phyloP scores from a whole-genome alignment of 2,329 filamentous ascomycete genomes.

The Fusarium burgessii region DNA sequence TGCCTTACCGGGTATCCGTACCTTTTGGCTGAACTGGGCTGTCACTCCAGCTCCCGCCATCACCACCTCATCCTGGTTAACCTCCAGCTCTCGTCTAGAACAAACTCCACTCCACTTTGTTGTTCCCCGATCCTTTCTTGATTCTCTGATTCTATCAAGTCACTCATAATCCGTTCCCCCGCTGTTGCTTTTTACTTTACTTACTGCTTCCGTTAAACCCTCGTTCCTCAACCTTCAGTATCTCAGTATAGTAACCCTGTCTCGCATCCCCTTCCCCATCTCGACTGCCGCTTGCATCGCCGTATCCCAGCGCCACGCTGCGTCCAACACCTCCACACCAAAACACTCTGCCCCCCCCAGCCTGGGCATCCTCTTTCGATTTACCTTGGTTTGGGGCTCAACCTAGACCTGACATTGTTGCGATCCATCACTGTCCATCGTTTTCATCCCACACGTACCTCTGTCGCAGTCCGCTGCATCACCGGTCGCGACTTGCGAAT shows the following conservation, averaged over 20 bases:
- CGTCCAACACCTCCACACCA: slow-evolving; percentile 43
- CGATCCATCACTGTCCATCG: slow-evolving; percentile 29
- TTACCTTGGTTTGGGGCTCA: slow-evolving; percentile 29
- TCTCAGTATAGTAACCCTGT: slow-evolving; percentile 23
- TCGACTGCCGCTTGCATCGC: slow-evolving; percentile 43
- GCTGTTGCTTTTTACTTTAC: neutral
- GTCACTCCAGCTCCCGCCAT: slow-evolving; percentile 32
- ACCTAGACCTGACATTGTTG: slow-evolving; percentile 34
- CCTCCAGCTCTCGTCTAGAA: slow-evolving; percentile 29
- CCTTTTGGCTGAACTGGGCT: slow-evolving; percentile 5
- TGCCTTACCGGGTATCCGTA: slow-evolving; percentile 14
- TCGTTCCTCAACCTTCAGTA: slow-evolving; percentile 1
- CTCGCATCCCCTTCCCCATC: slow-evolving; percentile 27
- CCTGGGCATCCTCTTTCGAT: slow-evolving; percentile 36
- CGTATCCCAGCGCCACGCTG: slow-evolving; percentile 44
- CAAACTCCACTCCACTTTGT: slow-evolving; percentile 39
- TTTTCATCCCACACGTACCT: slow-evolving; percentile 14
- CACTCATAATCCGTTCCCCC: slow-evolving; percentile 23
- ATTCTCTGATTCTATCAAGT: slow-evolving; percentile 7
- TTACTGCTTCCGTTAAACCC: neutral
- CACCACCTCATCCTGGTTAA: slow-evolving; percentile 35
- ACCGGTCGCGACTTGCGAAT: slow-evolving; percentile 40
- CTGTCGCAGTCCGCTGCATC: slow-evolving; percentile 38
- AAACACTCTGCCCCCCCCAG: slow-evolving; percentile 40
- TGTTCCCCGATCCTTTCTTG: slow-evolving; percentile 31